Evolutionary conservation across 352 stramenopile genomes (phyloP), one percentile per base, ranked within the genome.

Genomic region (Plasmopara muralis): DNA sequence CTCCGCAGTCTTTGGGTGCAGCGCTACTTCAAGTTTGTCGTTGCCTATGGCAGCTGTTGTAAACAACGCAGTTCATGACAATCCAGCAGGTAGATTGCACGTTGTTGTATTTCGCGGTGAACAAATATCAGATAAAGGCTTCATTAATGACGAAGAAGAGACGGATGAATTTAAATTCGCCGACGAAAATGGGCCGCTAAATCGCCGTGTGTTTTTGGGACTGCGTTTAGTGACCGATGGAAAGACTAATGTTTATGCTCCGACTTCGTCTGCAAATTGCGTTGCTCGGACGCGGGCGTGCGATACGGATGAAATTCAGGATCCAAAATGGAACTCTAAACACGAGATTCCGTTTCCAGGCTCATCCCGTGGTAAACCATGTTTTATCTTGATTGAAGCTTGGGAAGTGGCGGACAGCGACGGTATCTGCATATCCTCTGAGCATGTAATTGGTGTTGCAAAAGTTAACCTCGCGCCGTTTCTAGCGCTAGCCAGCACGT

Each of bases 381-480:
- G 83, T 42, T 93, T 93, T 33, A 89, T 93, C 73, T 58, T 93
- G 38, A 90, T 93, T 39, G 83, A 93, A 55, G 83, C 81, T 2
- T 93, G 83, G 83, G 74, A 88, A 63, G 66, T 86, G n/a, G 62
- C 68, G 15, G 56, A 71, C 57, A 72, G 20, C 8, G 44, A 55
- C 37, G 48, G 40, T 49, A 62, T 30, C 31, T 48, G 64, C 2
- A 70, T 74, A 28, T 63, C 78, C 4, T 64, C 70, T 4, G 83
- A 94, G 47, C 77, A 87, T 53, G 57, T 94, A 28, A 53, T 94
- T 28, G 84, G 82, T 16, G 82, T 94, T 8, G 82, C 82, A 16
- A 94, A 93, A 56, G 84, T 94, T 15, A 94, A 94, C 46, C 55
- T 94, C 38, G 84, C 83, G 14, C 84, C 84, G n/a, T 94, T 93